Evolutionary conservation across 345 rosid genomes (phyloP), one percentile per base, ranked within the genome.

Genomic region (Draba incana): DNA sequence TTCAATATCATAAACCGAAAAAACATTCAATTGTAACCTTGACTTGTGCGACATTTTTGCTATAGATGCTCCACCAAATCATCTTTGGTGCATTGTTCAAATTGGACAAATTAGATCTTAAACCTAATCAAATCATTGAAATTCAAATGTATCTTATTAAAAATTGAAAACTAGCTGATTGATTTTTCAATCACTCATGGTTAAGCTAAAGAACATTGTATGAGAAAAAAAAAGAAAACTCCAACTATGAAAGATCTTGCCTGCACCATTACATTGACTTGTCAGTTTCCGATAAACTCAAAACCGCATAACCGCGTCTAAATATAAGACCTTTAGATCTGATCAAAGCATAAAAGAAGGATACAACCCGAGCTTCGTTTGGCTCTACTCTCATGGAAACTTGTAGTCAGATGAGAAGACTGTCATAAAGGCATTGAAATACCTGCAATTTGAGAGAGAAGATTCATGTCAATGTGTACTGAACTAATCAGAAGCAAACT

Each of bases 341-440:
- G 33, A 48, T 2, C 6, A 27, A 23, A 69, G 49, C 3, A 44
- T 37, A 14, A 23, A 48, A 12, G 12, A 59, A 20, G 0, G 20
- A 20, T 20, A 20, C 20, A 20, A 10, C 2, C 27, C 15, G 3
- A 33, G 70, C 38, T 43, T 57, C 24, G 47, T 35, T 57, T 57
- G 37, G 20, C 60, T 60, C 54, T 30, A 60, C 30, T 56, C 50
- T 44, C 64, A 10, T 24, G 24, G n/a, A 53, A 60, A 9, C 55
- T 71, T 62, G 62, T 43, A 23, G 55, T 13, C 14, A 7, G 20
- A 20, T 20, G 1, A 20, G 20, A 20, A 20, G 20, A 12, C 9
- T 71, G 75, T 71, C 76, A 63, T 71, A 71, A 71, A 71, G 70
- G 70, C 76, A 71, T 46, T 64, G 70, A 71, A 54, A 71, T 12